Evolutionary conservation across 2,329 filamentous ascomycete genomes (phyloP).

Genomic region (Fonsecaea erecta): DNA sequence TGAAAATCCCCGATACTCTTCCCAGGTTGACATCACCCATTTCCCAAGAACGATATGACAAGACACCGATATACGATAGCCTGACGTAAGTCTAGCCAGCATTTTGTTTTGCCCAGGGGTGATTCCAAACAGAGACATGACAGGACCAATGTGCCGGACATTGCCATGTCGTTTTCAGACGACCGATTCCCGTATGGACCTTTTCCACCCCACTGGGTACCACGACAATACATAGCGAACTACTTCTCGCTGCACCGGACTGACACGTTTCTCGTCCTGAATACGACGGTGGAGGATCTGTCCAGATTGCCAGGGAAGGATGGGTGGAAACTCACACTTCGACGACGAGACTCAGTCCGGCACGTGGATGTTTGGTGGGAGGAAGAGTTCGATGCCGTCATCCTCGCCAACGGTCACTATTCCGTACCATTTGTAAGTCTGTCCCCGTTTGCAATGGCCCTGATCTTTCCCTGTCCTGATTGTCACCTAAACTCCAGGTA

Average conservation of each 20-base stretch:
- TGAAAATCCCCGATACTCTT: slow-evolving; percentile 38
- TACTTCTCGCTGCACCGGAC: slow-evolving; percentile 59
- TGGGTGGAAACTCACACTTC: slow-evolving; percentile 61
- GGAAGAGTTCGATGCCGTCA: slow-evolving; percentile 65
- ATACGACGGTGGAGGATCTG: slow-evolving; percentile 65
- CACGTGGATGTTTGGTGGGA: slow-evolving; percentile 65
- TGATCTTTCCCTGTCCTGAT: not conserved
- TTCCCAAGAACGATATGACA: slow-evolving; percentile 41
- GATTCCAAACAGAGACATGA: not conserved
- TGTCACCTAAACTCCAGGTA: slow-evolving; percentile 43
- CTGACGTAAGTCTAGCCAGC: slow-evolving; percentile 40
- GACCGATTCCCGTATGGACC: slow-evolving; percentile 59
- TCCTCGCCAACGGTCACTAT: slow-evolving; percentile 66
- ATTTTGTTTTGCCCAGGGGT: not conserved
- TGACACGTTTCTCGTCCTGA: slow-evolving; percentile 52
- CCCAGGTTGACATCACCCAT: slow-evolving; percentile 39
- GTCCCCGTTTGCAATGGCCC: not conserved
- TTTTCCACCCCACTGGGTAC: slow-evolving; percentile 60
- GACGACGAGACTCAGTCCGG: slow-evolving; percentile 43
- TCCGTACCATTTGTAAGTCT: slow-evolving; percentile 60
- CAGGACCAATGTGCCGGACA: slow-evolving; percentile 47
- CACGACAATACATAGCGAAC: slow-evolving; percentile 61
- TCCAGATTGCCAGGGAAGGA: slow-evolving; percentile 60
- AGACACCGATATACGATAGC: slow-evolving; percentile 45
- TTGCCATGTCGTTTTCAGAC: slow-evolving; percentile 56